Evolutionary conservation across 164 flowering plant species (phyloP), one percentile per base, ranked within the genome.

Genomic region (Piper longum): DNA sequence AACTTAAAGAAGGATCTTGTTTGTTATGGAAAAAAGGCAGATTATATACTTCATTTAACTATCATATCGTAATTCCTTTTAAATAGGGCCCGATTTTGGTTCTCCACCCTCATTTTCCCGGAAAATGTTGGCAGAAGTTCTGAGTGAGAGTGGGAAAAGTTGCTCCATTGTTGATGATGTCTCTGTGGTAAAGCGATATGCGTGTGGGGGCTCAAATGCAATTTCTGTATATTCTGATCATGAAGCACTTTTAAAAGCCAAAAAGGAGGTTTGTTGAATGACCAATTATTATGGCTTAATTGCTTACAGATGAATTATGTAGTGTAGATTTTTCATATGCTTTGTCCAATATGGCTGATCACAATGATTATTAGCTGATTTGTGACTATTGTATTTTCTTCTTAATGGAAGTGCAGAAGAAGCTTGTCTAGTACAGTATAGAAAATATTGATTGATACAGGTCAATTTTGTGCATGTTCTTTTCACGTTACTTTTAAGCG

Each of bases 1-100:
- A 26, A 2, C 36, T 26, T 26, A 26, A 26, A 26, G 36, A 26
- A 26, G 36, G 36, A 26, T 26, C 36, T 2, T 5, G 48, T 5
- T 48, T 48, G 3, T 14, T 2, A 48, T 48, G 52, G 14, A 48
- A 48, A 48, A 48, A 14, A 48, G 52, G 3, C 9, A 9, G 3
- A 9, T 8, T 8, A 16, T 8, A 56, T 17, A 0, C 8, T 56
- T 5, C 39, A n/a, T 6, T 57, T 42, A 8, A 43, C 7, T 43
- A 9, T 54, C 39, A 17, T 57, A 5, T 62, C 0, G 1, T 48
- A 16, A 55, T 59, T 63, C 13, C 14, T 13, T 62, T 54, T 42
- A 17, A 56, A 57, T 66, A 93, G 99, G 99, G 26, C 99, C 96
- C 62, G 95, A 85, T 43, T 95, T 86, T 75, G 96, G 99, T 65